A percentile compares a stretch with the other conserved stretches of the same genome.
Conservation (phyloP, 768 basidiomycete genomes). For the Auriculariales sp. region DNA sequence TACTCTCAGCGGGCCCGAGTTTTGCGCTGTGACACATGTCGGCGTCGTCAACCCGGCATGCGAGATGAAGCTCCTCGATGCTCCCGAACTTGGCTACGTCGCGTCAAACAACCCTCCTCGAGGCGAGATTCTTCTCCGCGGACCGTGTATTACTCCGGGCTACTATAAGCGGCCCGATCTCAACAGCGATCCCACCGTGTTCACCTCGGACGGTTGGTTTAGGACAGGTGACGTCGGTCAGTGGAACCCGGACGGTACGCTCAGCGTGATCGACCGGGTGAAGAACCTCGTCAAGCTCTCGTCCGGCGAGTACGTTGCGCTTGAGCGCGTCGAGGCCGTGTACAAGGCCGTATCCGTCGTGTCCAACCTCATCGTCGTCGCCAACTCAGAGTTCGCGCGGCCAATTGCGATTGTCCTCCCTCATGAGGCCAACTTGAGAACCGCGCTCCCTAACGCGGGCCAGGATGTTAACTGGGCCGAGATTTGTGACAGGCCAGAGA, state of each 20-base stretch:
- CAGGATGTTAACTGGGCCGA: conserved; percentile 26
- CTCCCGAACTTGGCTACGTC: conserved; percentile 73
- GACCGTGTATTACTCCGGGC: conserved; percentile 71
- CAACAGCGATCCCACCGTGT: conserved; percentile 67
- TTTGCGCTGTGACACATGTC: conserved; percentile 58
- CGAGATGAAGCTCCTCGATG: conserved; percentile 79
- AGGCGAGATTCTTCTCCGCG: conserved; percentile 83
- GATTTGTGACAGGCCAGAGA: conserved; percentile 40
- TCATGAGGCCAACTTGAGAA: conserved; percentile 63
- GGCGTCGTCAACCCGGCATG: conserved; percentile 80
- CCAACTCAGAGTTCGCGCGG: conserved; percentile 56
- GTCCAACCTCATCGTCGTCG: conserved; percentile 72
- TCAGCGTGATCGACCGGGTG: conserved; percentile 77
- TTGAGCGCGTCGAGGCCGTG: conserved; percentile 75
- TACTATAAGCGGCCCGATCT: conserved; percentile 91
- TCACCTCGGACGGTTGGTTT: conserved; percentile 86
- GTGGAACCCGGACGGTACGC: conserved; percentile 86
- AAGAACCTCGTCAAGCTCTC: conserved; percentile 86
- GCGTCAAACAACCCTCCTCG: conserved; percentile 58
- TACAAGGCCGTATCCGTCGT: conserved; percentile 78
- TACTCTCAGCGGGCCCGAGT: conserved; percentile 70
- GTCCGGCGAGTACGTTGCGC: conserved; percentile 82
- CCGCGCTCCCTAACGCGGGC: conserved; percentile 21
- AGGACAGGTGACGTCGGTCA: conserved; percentile 90
- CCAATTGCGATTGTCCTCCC: conserved; percentile 84